phyloP scores from a whole-genome alignment of 2,329 filamentous ascomycete species.

The Pseudocercospora musae region DNA sequence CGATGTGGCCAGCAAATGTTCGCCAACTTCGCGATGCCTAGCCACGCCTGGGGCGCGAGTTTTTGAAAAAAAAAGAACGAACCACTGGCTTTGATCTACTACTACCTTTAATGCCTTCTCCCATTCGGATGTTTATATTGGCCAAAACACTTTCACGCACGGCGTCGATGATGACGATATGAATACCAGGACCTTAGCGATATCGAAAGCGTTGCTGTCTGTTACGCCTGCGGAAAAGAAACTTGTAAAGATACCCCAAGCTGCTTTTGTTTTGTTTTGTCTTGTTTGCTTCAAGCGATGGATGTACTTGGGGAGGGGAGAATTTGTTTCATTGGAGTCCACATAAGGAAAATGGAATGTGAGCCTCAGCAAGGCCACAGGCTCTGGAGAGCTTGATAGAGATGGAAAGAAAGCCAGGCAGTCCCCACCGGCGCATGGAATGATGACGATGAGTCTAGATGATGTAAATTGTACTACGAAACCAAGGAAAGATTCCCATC shows the following conservation, averaged over 20 bases:
- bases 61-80: slow-evolving; percentile 8
- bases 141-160: neutral
- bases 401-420: slow-evolving; percentile 1
- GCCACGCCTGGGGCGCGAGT: slow-evolving; percentile 23
- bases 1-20: slow-evolving; percentile 28
- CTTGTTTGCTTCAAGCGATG: slow-evolving; percentile 8
- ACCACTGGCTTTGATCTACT: slow-evolving; percentile 3
- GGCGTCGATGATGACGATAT: slow-evolving; percentile 19
- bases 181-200: slow-evolving; percentile 15
- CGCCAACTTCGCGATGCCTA: slow-evolving; percentile 26
- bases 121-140: slow-evolving; percentile 17
- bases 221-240: slow-evolving; percentile 10
- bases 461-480: slow-evolving; percentile 15
- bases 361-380: slow-evolving; percentile 14
- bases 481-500: neutral
- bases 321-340: slow-evolving; percentile 8
- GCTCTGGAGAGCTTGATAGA: slow-evolving; percentile 18
- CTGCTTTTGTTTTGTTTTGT: slow-evolving; percentile 12
- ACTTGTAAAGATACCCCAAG: slow-evolving; percentile 26
- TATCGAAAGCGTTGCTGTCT: slow-evolving; percentile 16
- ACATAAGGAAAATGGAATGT: slow-evolving; percentile 2
- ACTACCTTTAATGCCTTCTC: slow-evolving; percentile 3
- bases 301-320: slow-evolving; percentile 2
- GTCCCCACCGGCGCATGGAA: slow-evolving; percentile 7
- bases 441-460: slow-evolving; percentile 16